phyloP scores from a whole-genome alignment of 2,329 filamentous ascomycete genomes.

The Paraconiothyrium brasiliense region DNA sequence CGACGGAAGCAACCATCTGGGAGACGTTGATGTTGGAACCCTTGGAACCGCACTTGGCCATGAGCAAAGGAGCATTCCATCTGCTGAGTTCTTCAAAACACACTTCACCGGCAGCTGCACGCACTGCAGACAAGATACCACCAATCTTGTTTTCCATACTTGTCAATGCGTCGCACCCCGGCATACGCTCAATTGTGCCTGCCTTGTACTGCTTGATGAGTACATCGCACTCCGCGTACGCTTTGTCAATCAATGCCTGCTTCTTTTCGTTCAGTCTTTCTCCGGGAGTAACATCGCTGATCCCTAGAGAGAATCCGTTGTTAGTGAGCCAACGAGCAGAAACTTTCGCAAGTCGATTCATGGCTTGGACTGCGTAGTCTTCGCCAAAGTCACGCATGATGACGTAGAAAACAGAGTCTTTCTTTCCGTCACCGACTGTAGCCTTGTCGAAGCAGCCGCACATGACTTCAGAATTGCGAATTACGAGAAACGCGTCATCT shows the following conservation, averaged over 20 bases:
- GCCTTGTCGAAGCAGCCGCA: slow-evolving; percentile 98
- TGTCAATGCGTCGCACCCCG: slow-evolving; percentile 90
- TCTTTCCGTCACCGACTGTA: slow-evolving; percentile 96
- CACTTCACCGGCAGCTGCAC: slow-evolving; percentile 87
- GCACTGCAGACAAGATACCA: slow-evolving; percentile 89
- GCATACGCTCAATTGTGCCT: slow-evolving; percentile 83
- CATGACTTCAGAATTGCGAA: slow-evolving; percentile 97
- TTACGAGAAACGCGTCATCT: slow-evolving; percentile 84
- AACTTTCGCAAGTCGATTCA: slow-evolving; percentile 92
- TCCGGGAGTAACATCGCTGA: slow-evolving; percentile 91
- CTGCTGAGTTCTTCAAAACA: slow-evolving; percentile 90
- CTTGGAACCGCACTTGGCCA: slow-evolving; percentile 97
- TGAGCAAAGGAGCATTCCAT: slow-evolving; percentile 92
- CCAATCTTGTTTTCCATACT: slow-evolving; percentile 92
- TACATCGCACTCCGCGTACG: slow-evolving; percentile 83
- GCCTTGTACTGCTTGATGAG: slow-evolving; percentile 82
- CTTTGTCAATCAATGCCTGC: slow-evolving; percentile 75
- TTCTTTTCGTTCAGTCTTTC: slow-evolving; percentile 76
- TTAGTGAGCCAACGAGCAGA: slow-evolving; percentile 90
- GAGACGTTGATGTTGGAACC: slow-evolving; percentile 98
- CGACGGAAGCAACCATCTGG: slow-evolving; percentile 97
- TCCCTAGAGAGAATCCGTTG: slow-evolving; percentile 94
- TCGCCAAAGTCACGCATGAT: slow-evolving; percentile 95
- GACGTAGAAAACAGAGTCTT: slow-evolving; percentile 96
- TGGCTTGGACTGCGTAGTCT: slow-evolving; percentile 84